A percentile compares a stretch with the other conserved stretches of the same genome.
Conservation (phyloP, 208 protist genomes). For the Novymonas esmeraldas region DNA sequence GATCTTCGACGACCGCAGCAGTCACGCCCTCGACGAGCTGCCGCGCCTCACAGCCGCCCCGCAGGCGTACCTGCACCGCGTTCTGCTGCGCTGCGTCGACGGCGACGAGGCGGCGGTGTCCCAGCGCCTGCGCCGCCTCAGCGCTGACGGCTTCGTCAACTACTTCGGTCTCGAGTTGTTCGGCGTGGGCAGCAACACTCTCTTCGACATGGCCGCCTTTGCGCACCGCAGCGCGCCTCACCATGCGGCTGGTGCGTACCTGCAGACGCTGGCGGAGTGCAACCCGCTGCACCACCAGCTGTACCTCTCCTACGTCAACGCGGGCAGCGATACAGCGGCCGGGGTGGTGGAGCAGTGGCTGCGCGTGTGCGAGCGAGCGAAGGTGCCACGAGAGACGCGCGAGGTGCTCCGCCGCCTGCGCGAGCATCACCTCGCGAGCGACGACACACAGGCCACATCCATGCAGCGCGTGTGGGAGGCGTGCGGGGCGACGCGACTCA, state of each 20-base stretch:
- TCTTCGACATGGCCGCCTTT: slow-evolving; percentile 65
- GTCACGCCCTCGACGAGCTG: slow-evolving; percentile 35
- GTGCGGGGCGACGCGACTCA: slow-evolving; percentile 20
- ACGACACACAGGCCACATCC: not conserved
- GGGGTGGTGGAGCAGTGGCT: slow-evolving; percentile 56
- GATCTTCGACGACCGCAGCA: slow-evolving; percentile 67
- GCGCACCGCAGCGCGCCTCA: slow-evolving; percentile 35
- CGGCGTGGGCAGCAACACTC: slow-evolving; percentile 55
- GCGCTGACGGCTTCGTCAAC: slow-evolving; percentile 71
- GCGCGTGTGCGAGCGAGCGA: slow-evolving; percentile 32
- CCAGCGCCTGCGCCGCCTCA: slow-evolving; percentile 26
- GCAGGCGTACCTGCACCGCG: slow-evolving; percentile 48
- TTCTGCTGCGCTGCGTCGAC: slow-evolving; percentile 72
- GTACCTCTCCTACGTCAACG: slow-evolving; percentile 70
- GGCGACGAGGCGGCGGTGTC: slow-evolving; percentile 36
- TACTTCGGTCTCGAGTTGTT: slow-evolving; percentile 84
- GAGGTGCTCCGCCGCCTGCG: slow-evolving; percentile 36
- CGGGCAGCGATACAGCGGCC: slow-evolving; percentile 43
- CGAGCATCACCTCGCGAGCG: slow-evolving; percentile 31
- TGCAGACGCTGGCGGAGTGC: slow-evolving; percentile 71
- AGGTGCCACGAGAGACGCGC: slow-evolving; percentile 28
- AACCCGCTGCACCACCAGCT: slow-evolving; percentile 63
- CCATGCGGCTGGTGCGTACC: slow-evolving; percentile 45
- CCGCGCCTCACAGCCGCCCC: slow-evolving; percentile 17
- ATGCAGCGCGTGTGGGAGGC: slow-evolving; percentile 43